Evolutionary conservation across 371 early-diverging fungal species (phyloP), one percentile per base, ranked within the genome.

Genomic region (Synchytrium microbalum): DNA sequence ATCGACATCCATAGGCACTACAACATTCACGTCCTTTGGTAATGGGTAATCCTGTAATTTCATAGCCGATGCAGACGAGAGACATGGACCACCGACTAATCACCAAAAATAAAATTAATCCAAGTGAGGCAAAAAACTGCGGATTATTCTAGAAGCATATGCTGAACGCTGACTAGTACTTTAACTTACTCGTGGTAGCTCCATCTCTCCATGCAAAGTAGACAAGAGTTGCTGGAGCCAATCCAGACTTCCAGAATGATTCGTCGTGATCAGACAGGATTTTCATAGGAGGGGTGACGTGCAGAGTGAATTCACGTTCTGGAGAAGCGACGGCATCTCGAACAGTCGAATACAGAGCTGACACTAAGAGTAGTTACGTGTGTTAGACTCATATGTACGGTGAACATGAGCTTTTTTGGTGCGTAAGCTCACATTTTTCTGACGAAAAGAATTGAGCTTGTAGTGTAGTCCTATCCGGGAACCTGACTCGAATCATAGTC

Each of bases 401-500:
- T 38, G 16, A 28, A 13, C 33, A 25, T 25, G 57, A 59, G 46
- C n/a, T 33, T 54, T 8, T 66, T 28, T 1, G 74, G 10, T 8
- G 58, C 29, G 27, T 46, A 23, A 25, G 65, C 59, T 33, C 54
- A 59, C 76, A 70, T 28, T 65, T 30, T n/a, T 75, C 83, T 0
- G 63, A 33, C 0, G 80, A 75, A 16, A 67, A 57, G 60, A 84
- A 86, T 3, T 77, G 67, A 1, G 75, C 76, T 64, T 84, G 81
- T 14, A 84, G 54, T 25, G 72, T 74, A 14, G 61, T 59, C 33
- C 65, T 69, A 65, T 84, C 82, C 3, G 82, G 80, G 62, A 84
- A 82, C 31, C 82, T 68, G 29, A 85, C 76, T 0, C 86, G 75
- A 25, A 86, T 71, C 65, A 74, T 52, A 1, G 84, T 80, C 74